These are phyloP conservation scores for Apiospora sp. DNA, from an alignment of 2,329 filamentous ascomycete species.

Conservation along the genomic window DNA sequence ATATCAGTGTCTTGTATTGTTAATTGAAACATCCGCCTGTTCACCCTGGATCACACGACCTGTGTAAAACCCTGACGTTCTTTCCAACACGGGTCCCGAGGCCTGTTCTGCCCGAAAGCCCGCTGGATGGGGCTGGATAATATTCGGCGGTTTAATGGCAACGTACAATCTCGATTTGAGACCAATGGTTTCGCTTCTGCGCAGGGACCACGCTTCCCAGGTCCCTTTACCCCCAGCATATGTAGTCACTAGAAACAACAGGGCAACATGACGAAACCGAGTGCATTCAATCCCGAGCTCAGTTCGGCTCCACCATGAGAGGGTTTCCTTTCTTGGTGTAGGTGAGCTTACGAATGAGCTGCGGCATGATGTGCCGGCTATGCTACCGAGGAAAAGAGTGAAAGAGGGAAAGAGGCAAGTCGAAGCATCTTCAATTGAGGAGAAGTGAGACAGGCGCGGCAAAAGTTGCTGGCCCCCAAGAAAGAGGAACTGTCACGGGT, in stretches of 20 bases:
- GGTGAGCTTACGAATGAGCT: background rate
- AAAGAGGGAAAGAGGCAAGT: background rate
- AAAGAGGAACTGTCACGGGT: constrained; percentile 3
- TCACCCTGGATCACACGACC: background rate
- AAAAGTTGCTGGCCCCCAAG: constrained; percentile 5
- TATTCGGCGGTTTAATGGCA: constrained; percentile 7
- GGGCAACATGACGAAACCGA: constrained; percentile 5
- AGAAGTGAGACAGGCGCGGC: constrained; percentile 4
- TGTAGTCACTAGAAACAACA: background rate
- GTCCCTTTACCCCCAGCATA: background rate
- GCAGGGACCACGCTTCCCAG: background rate
- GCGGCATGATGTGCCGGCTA: background rate
- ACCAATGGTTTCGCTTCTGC: constrained; percentile 2
- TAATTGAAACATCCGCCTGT: constrained; percentile 9
- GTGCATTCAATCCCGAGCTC: background rate
- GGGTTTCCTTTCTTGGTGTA: constrained; percentile 3
- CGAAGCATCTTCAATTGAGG: background rate
- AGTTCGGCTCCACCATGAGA: background rate
- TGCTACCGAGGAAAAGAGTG: background rate
- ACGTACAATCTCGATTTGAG: background rate
- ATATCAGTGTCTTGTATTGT: background rate
- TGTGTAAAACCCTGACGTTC: background rate
- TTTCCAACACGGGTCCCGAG: background rate
- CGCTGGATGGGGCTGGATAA: constrained; percentile 8
- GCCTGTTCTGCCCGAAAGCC: constrained; percentile 2